These are phyloP conservation scores for Isoetes taiwanensis DNA, from an alignment of 75 land plant species.

Conservation along the genomic window DNA sequence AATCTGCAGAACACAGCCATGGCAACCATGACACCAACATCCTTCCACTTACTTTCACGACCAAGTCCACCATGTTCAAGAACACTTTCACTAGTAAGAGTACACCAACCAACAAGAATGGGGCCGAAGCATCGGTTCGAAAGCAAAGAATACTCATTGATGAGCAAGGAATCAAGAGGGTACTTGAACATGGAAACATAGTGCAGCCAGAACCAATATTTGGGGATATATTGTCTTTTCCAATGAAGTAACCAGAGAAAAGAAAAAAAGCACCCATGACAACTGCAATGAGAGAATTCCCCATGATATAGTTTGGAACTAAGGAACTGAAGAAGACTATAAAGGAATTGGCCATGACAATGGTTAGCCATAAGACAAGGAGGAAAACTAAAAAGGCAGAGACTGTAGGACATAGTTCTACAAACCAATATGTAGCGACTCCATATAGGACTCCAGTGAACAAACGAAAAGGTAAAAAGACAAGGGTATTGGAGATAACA, in stretches of 20 bases:
- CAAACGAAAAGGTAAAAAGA: slow-evolving; percentile 70
- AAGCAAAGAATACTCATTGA: slow-evolving; percentile 64
- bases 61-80: slow-evolving; percentile 41
- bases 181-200: slow-evolving; percentile 77
- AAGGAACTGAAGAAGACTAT: slow-evolving; percentile 65
- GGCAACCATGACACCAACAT: slow-evolving; percentile 61
- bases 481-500: slow-evolving; percentile 60
- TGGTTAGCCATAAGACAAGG: slow-evolving; percentile 52
- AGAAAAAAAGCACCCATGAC: slow-evolving; percentile 67
- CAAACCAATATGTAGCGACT: slow-evolving; percentile 48
- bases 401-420: slow-evolving; percentile 11
- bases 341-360: slow-evolving; percentile 76
- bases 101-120: slow-evolving; percentile 16
- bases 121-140: slow-evolving; percentile 27
- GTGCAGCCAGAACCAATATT: slow-evolving; percentile 77
- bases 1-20: slow-evolving; percentile 52
- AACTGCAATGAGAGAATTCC: slow-evolving; percentile 48
- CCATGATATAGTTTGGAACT: slow-evolving; percentile 70
- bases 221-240: slow-evolving; percentile 58
- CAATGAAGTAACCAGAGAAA: slow-evolving; percentile 91
- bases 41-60: slow-evolving; percentile 42
- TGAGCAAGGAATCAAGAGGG: slow-evolving; percentile 62
- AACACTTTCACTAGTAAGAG: slow-evolving; percentile 45
- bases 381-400: slow-evolving; percentile 54
- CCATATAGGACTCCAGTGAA: slow-evolving; percentile 46